Conservation (phyloP, 225 moss, liverwort and hornwort genomes). For the Physcomitrellopsis africana region DNA sequence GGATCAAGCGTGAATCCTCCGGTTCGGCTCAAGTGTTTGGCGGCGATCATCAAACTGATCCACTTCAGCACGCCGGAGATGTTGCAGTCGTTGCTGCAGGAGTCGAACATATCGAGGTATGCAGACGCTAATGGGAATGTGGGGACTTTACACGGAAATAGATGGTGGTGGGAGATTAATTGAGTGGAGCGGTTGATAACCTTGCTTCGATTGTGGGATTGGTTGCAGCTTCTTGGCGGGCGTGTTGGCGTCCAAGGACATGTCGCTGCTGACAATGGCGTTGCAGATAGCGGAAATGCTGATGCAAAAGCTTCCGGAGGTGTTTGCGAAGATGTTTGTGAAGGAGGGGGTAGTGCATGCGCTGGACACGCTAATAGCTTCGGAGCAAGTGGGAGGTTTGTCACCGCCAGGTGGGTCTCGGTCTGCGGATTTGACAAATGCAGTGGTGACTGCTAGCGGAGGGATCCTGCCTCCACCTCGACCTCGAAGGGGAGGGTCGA, state of each 20-base stretch:
- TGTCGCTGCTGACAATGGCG: conserved; percentile 79
- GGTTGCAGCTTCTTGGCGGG: conserved; percentile 93
- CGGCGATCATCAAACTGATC: conserved; percentile 86
- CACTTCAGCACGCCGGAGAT: conserved; percentile 95
- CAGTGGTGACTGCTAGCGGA: conserved; percentile 57
- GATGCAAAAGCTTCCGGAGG: conserved; percentile 93
- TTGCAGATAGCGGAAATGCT: conserved; percentile 98
- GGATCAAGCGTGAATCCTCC: conserved; percentile 99
- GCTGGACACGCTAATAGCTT: conserved; percentile 84
- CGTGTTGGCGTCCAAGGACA: conserved; percentile 90
- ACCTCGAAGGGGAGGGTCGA: conserved; percentile 75
- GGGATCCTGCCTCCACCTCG: conserved; percentile 67
- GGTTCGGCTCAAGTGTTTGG: conserved; percentile 95
- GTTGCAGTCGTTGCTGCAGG: conserved; percentile 88
- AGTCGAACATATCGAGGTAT: conserved; percentile 95
- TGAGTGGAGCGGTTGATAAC: conserved; percentile 27
- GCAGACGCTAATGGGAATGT: background rate
- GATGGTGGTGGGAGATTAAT: background rate
- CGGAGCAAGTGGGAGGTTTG: conserved; percentile 56
- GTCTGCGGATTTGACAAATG: conserved; percentile 55
- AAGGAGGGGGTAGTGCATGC: conserved; percentile 99
- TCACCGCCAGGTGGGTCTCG: conserved; percentile 52
- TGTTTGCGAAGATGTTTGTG: conserved; percentile 88
- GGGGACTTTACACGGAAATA: background rate
- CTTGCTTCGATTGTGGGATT: conserved; percentile 11